Evolutionary conservation across 75 land plant genomes (phyloP).

Genomic region (Pinus tabuliformis): DNA sequence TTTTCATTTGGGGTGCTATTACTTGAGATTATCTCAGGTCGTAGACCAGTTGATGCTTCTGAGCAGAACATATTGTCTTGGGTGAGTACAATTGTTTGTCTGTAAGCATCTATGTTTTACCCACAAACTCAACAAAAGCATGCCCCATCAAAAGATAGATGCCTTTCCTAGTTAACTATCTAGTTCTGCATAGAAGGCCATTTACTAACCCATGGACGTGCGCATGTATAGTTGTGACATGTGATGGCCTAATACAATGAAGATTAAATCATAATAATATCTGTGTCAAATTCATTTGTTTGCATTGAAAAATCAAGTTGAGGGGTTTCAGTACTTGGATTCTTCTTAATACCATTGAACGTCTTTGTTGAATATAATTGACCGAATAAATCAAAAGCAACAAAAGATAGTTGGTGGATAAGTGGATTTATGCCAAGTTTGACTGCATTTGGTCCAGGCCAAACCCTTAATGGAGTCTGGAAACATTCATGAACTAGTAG

Average conservation of each 20-base stretch:
- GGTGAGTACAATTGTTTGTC: conserved; percentile 39
- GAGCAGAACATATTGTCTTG: conserved; percentile 64
- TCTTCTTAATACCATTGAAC: neutral
- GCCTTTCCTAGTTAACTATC: neutral
- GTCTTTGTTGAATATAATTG: neutral
- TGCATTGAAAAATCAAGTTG: neutral
- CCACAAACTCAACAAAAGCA: neutral
- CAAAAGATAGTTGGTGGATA: neutral
- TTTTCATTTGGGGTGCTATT: conserved; percentile 83
- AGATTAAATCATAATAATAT: neutral
- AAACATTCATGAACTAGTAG: conserved; percentile 52
- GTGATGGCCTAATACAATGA: neutral
- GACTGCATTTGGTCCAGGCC: conserved; percentile 44
- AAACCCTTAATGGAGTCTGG: conserved; percentile 73
- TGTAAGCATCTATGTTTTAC: neutral
- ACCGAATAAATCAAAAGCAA: neutral
- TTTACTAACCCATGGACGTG: neutral
- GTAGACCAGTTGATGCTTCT: conserved; percentile 65
- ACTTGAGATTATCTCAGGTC: conserved; percentile 84
- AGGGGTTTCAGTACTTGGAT: neutral
- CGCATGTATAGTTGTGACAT: neutral
- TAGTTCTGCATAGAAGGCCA: neutral
- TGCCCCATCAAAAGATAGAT: neutral
- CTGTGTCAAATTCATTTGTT: neutral
- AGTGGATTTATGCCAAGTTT: neutral